A percentile compares a stretch with the other conserved stretches of the same genome.
Evolutionary conservation across 2,329 filamentous ascomycete species (phyloP).

Genomic region (Colletotrichum sp.): DNA sequence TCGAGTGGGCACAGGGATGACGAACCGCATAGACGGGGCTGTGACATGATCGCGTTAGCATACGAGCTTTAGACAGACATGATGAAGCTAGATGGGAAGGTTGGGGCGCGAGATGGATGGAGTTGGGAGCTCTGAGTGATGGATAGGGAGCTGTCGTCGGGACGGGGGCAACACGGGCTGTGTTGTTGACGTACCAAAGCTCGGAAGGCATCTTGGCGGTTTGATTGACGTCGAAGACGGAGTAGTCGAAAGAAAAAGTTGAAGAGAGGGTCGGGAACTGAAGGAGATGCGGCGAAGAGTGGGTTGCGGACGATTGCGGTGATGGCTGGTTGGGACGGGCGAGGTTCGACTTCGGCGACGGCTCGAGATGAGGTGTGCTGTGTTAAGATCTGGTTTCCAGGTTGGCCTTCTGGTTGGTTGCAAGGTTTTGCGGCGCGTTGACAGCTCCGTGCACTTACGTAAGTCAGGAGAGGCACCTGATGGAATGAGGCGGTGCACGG

Average conservation of each 20-base stretch:
- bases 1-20: constrained; percentile 40
- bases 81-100: not conserved
- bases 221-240: constrained; percentile 26
- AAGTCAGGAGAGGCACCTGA: not conserved
- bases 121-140: constrained; percentile 34
- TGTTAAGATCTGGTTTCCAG: constrained; percentile 42
- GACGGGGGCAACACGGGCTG: constrained; percentile 36
- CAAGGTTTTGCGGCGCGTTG: constrained; percentile 45
- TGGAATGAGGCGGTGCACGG: constrained; percentile 5
- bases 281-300: constrained; percentile 19
- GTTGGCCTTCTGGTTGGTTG: constrained; percentile 40
- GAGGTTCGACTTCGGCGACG: constrained; percentile 18
- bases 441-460: constrained; percentile 25
- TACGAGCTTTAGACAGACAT: not conserved
- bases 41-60: constrained; percentile 28
- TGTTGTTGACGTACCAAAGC: constrained; percentile 72
- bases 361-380: constrained; percentile 24
- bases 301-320: constrained; percentile 10
- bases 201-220: constrained; percentile 75
- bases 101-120: constrained; percentile 20
- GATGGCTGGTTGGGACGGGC: not conserved
- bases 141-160: constrained; percentile 29
- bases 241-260: constrained; percentile 7
- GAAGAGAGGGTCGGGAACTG: constrained; percentile 2
- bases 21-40: constrained; percentile 99